Evolutionary conservation across 495 filamentous ascomycete species (phyloP), one percentile per base, ranked within the genome.

Genomic region (Clohesyomyces aquaticus): DNA sequence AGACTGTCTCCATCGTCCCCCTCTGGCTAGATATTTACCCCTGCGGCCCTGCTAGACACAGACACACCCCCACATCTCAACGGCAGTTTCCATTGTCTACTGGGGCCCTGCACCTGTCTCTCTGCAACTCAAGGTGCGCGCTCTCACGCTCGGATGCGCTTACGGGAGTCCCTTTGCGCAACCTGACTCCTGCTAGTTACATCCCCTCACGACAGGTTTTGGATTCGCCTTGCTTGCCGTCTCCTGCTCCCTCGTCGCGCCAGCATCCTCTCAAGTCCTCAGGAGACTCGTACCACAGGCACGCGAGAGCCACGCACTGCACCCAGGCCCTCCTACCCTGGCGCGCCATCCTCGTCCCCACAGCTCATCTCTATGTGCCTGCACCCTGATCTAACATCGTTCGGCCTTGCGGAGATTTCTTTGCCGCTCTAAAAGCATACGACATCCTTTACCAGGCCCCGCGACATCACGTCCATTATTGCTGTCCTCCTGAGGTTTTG

Each of bases 361-460:
- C 62, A 28, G 6, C 51, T 48, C 32, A 25, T 67, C 58, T 65
- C 61, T 61, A 69, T 69, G 66, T 52, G n/a, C n/a, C n/a, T n/a
- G n/a, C n/a, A 52, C 61, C 55, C 50, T 62, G 66, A 65, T 61
- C 66, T 61, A 56, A 65, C 46, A 58, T 57, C 52, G 49, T 25
- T 61, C 66, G 61, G 61, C 61, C 51, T 29, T 61, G 66, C 66
- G 66, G 66, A 65, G 66, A 65, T 52, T 69, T 69, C 58, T 25
- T 18, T 27, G 52, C 47, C 26, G 53, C 53, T 48, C 49, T 61
- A 26, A 23, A 47, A 21, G 50, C 51, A 25, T 48, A 61, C 16
- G 18, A 49, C 52, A 46, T 46, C 61, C 59, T 35, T 48, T 61
- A 55, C 35, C 53, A 63, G 48, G 26, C 52, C 35, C 48, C 63